Evolutionary conservation across 1,139 yeast species (phyloP).

Genomic region (Taphrina pruni): DNA sequence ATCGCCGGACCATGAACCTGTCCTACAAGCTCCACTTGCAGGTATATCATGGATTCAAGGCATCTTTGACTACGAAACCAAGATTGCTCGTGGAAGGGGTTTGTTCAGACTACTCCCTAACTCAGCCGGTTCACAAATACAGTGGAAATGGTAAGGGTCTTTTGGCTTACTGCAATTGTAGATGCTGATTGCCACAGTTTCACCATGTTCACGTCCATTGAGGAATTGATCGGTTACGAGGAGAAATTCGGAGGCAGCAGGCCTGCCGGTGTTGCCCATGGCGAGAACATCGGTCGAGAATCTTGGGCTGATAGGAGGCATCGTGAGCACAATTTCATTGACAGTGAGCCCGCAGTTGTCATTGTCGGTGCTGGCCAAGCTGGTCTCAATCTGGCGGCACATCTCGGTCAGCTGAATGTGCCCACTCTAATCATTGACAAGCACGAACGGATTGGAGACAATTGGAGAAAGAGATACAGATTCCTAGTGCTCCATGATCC

Average conservation of each 20-base stretch:
- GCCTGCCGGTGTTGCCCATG: slow-evolving; percentile 55
- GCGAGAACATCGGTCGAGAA: slow-evolving; percentile 54
- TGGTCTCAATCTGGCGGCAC: slow-evolving; percentile 56
- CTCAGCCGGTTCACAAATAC: slow-evolving; percentile 16
- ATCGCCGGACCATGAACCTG: slow-evolving; percentile 19
- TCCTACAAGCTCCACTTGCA: slow-evolving; percentile 11
- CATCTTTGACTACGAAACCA: slow-evolving; percentile 51
- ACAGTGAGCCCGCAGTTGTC: slow-evolving; percentile 54
- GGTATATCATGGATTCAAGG: slow-evolving; percentile 51
- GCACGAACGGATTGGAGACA: slow-evolving; percentile 55
- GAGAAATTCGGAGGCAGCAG: slow-evolving; percentile 53
- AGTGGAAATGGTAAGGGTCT: slow-evolving; percentile 17
- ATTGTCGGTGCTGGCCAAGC: slow-evolving; percentile 59
- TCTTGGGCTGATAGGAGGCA: slow-evolving; percentile 49
- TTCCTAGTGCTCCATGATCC: slow-evolving; percentile 58
- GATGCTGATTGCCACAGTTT: slow-evolving; percentile 45
- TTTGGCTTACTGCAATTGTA: neutral
- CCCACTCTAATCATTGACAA: slow-evolving; percentile 54
- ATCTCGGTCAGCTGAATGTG: slow-evolving; percentile 55
- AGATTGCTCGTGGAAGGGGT: slow-evolving; percentile 53
- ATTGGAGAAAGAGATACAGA: slow-evolving; percentile 58
- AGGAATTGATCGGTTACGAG: slow-evolving; percentile 52
- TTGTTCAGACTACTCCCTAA: slow-evolving; percentile 47
- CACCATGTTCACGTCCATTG: slow-evolving; percentile 53
- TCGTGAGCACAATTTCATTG: slow-evolving; percentile 48